A percentile compares a stretch with the other conserved stretches of the same genome.
phyloP scores from a whole-genome alignment of 768 basidiomycete genomes.

The Myochromella boudieri region DNA sequence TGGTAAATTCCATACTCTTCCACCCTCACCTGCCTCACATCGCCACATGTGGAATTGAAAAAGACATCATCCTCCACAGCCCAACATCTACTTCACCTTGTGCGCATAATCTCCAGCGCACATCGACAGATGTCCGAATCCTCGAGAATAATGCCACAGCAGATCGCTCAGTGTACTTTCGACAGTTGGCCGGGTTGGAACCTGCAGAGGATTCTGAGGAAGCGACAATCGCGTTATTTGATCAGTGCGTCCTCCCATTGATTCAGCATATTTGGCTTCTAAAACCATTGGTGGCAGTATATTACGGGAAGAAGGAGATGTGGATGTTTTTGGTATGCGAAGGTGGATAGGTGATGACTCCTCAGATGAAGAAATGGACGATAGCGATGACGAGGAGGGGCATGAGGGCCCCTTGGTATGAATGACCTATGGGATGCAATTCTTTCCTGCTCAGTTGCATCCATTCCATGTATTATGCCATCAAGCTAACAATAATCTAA shows the following conservation, averaged over 20 bases:
- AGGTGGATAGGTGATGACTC: constrained; percentile 33
- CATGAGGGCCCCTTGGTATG: too few species aligned
- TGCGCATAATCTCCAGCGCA: constrained; percentile 42
- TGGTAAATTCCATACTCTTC: constrained; percentile 72
- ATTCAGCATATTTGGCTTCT: background rate
- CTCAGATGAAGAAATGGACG: constrained; percentile 27
- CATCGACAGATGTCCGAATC: constrained; percentile 47
- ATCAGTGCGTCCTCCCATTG: constrained; percentile 50
- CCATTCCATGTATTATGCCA: too few species aligned
- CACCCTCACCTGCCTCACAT: constrained; percentile 71
- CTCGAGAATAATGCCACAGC: constrained; percentile 33
- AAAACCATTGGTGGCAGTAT: constrained; percentile 39
- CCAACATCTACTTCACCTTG: constrained; percentile 58
- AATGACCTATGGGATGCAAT: too few species aligned
- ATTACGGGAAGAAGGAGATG: constrained; percentile 53
- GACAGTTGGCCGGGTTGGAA: constrained; percentile 29
- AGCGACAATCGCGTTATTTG: constrained; percentile 64
- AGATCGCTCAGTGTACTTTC: constrained; percentile 36
- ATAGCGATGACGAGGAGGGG: constrained; percentile 24
- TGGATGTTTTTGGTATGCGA: constrained; percentile 53
- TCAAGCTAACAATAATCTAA: constrained; percentile 4
- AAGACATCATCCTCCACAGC: constrained; percentile 66
- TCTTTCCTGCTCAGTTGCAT: too few species aligned
- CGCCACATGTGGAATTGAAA: constrained; percentile 74
- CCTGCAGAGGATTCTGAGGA: constrained; percentile 41